phyloP scores from a whole-genome alignment of 2,329 filamentous ascomycete species.

The Emergomyces orientalis region DNA sequence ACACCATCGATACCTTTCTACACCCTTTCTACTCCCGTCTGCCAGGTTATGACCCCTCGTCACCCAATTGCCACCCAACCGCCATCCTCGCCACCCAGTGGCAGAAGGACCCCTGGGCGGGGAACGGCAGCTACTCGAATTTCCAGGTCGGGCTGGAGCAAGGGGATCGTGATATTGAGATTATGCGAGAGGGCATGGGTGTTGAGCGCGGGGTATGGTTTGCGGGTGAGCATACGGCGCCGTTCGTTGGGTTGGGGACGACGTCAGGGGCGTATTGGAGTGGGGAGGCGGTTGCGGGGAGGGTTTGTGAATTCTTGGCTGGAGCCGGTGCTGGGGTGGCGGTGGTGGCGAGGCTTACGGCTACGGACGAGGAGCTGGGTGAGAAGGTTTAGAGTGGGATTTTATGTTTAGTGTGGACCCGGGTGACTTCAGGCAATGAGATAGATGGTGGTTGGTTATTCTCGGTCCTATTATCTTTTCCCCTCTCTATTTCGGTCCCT shows the following conservation, averaged over 20 bases:
- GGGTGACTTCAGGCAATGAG: not conserved
- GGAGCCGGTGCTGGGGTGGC: not conserved
- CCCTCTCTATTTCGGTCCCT: not conserved
- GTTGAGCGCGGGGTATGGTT: conserved; percentile 64
- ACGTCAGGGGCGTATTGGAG: conserved; percentile 89
- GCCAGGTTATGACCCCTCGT: conserved; percentile 52
- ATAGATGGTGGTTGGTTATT: not conserved
- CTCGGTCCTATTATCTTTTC: too few relatives aligned
- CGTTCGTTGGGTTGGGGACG: conserved; percentile 80
- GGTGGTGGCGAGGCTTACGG: not conserved
- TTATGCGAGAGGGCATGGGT: conserved; percentile 43
- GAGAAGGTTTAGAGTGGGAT: not conserved
- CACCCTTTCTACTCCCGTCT: conserved; percentile 67
- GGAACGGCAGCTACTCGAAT: conserved; percentile 74
- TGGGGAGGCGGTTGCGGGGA: conserved; percentile 65
- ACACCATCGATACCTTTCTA: conserved; percentile 58
- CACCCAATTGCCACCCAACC: conserved; percentile 52
- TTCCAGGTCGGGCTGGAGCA: conserved; percentile 66
- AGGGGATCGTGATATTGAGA: conserved; percentile 63
- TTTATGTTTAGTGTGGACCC: not conserved
- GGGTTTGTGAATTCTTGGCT: conserved; percentile 26
- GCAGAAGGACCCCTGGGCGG: conserved; percentile 68
- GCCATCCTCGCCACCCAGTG: conserved; percentile 64
- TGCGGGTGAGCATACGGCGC: conserved; percentile 82
- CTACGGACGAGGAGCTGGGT: too few relatives aligned